Conservation (phyloP, 1,284 basidiomycete genomes). For the Cyathus pygmaeus region DNA sequence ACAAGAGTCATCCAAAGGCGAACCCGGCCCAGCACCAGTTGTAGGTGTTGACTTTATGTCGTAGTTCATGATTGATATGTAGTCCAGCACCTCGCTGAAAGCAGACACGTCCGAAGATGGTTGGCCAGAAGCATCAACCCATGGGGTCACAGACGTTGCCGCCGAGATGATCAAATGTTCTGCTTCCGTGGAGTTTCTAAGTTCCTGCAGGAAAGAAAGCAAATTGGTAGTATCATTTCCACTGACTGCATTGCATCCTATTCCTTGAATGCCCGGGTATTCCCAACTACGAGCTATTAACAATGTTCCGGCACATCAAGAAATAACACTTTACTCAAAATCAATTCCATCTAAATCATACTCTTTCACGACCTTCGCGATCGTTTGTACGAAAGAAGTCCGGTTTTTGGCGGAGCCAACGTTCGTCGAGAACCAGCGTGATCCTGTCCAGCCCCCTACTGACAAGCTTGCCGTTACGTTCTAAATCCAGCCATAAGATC, state of each 20-base stretch:
- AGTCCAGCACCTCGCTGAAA: conserved; percentile 81
- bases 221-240: conserved; percentile 76
- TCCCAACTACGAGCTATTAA: conserved; percentile 75
- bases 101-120: conserved; percentile 73
- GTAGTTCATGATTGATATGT: conserved; percentile 90
- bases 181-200: conserved; percentile 69
- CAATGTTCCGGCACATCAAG: conserved; percentile 9
- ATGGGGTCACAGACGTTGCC: conserved; percentile 77
- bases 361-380: conserved; percentile 66
- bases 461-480: conserved; percentile 80
- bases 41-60: conserved; percentile 74
- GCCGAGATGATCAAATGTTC: conserved; percentile 77
- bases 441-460: conserved; percentile 91
- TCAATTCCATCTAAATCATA: conserved; percentile 87
- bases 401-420: conserved; percentile 71
- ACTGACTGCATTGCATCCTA: conserved; percentile 77
- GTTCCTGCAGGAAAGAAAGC: conserved; percentile 78
- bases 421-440: conserved; percentile 79
- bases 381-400: conserved; percentile 72
- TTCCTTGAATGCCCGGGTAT: conserved; percentile 77
- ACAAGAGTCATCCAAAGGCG: conserved; percentile 84
- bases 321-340: conserved; percentile 71
- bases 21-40: conserved; percentile 76
- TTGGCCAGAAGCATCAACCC: conserved; percentile 63
- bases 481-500: conserved; percentile 29